A percentile compares a stretch with the other conserved stretches of the same genome.
Conservation (phyloP, 2,329 filamentous ascomycete genomes). For the Pseudogymnoascus sp. region DNA sequence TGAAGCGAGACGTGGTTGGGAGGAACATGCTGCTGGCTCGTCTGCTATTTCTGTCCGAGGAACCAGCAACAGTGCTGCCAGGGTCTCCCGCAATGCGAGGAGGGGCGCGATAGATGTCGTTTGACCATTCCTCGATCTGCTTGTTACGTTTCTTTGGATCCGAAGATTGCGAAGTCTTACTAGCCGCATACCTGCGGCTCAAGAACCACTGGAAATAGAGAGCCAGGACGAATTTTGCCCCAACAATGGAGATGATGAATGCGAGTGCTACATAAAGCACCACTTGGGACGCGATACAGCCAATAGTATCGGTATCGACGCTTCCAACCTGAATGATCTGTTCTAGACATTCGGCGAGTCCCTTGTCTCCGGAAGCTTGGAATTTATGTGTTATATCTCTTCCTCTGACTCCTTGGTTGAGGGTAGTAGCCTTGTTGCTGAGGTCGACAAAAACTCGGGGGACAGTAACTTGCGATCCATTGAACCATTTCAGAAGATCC, state of each 20-base stretch:
- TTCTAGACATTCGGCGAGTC: constrained; percentile 76
- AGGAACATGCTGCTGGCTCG: constrained; percentile 70
- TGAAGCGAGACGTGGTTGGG: constrained; percentile 90
- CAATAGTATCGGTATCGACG: constrained; percentile 90
- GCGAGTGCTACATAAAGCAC: constrained; percentile 89
- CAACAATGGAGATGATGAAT: constrained; percentile 85
- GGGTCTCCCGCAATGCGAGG: constrained; percentile 71
- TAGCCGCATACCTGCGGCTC: constrained; percentile 73
- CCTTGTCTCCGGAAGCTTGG: constrained; percentile 70
- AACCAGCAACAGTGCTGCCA: constrained; percentile 53
- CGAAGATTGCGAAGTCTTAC: constrained; percentile 74
- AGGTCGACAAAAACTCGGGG: constrained; percentile 75
- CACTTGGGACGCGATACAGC: constrained; percentile 94
- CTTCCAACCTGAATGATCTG: constrained; percentile 94
- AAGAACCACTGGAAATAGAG: constrained; percentile 95
- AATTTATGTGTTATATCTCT: constrained; percentile 86
- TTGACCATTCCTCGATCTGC: constrained; percentile 96
- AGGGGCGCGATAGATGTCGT: constrained; percentile 92
- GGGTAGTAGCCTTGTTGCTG: constrained; percentile 53
- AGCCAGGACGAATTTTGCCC: constrained; percentile 79
- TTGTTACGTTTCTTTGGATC: constrained; percentile 77
- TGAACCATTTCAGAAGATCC: constrained; percentile 83
- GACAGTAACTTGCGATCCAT: constrained; percentile 67
- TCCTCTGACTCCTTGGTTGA: constrained; percentile 62
- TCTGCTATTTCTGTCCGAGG: constrained; percentile 66